Percentiles rank a stretch among this genome's conserved stretches.
These are phyloP conservation scores for Microbotryum intermedium DNA, from an alignment of 1,284 basidiomycete species.

Conservation along the genomic window DNA sequence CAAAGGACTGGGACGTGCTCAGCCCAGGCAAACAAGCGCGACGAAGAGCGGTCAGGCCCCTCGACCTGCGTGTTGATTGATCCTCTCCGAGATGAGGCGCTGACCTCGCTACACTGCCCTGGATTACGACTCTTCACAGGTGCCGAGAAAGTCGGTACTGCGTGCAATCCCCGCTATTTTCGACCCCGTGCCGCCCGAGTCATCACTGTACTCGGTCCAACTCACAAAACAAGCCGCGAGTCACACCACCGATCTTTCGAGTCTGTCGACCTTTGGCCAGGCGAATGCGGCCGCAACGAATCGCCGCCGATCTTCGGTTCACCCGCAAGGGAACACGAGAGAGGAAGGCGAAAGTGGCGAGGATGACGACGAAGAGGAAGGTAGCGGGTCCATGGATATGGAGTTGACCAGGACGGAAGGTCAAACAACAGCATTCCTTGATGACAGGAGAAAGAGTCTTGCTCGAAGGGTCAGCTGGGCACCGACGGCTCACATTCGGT, in stretches of 20 bases:
- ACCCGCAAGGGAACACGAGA: too few species aligned
- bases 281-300: too few species aligned
- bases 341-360: neutral
- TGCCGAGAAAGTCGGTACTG: too few species aligned
- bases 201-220: too few species aligned
- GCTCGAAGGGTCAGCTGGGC: conserved; percentile 26
- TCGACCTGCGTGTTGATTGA: neutral
- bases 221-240: too few species aligned
- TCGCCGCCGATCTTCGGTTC: too few species aligned
- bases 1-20: conserved; percentile 9
- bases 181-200: too few species aligned
- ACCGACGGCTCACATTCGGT: conserved; percentile 22
- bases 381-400: conserved; percentile 25
- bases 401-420: conserved; percentile 18
- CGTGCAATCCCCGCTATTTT: too few species aligned
- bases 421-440: conserved; percentile 3
- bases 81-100: neutral
- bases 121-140: neutral
- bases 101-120: neutral
- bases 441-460: conserved; percentile 14
- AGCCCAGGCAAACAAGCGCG: conserved; percentile 18
- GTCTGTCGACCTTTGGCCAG: too few species aligned
- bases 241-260: conserved; percentile 24
- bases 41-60: conserved; percentile 9
- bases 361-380: conserved; percentile 7